Percentiles rank a stretch among this genome's conserved stretches.
phyloP scores from a whole-genome alignment of 2,329 filamentous ascomycete genomes.

The Xylariales sp. region DNA sequence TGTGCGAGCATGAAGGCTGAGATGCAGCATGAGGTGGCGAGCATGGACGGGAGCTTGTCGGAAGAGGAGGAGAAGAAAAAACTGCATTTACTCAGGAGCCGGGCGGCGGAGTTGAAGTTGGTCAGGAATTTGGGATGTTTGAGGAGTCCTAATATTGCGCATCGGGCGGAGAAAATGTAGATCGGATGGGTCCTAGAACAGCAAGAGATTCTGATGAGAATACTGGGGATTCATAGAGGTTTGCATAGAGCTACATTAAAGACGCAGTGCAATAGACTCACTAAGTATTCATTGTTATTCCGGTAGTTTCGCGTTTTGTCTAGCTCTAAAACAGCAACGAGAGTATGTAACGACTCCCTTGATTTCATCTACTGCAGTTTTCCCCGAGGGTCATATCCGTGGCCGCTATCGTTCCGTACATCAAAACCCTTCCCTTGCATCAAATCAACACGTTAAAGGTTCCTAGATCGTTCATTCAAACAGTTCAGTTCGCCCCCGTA shows the following conservation, averaged over 20 bases:
- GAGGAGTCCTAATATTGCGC: constrained; percentile 58
- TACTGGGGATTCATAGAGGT: background rate
- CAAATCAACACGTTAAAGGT: no score
- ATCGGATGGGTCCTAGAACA: no score
- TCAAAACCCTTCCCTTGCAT: no score
- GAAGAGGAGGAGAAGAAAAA: constrained; percentile 48
- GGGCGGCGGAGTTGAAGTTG: constrained; percentile 83
- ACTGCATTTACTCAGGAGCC: constrained; percentile 65
- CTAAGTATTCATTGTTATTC: background rate
- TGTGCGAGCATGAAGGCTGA: constrained; percentile 56
- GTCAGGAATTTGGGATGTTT: constrained; percentile 70
- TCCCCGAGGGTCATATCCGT: no score
- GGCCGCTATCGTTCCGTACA: no score
- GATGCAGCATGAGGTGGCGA: constrained; percentile 38
- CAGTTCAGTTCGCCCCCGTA: constrained; percentile 57
- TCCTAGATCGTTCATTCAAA: no score
- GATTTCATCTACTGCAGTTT: no score
- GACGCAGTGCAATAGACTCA: background rate
- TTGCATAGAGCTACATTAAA: background rate
- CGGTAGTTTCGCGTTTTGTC: background rate
- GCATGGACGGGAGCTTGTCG: constrained; percentile 33
- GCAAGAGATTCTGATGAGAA: background rate
- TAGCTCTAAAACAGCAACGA: no score
- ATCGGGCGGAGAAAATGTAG: constrained; percentile 52
- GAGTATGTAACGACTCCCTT: no score